Evolutionary conservation across 2,329 filamentous ascomycete genomes (phyloP), one percentile per base, ranked within the genome.

Genomic region (Nigrospora oryzae): DNA sequence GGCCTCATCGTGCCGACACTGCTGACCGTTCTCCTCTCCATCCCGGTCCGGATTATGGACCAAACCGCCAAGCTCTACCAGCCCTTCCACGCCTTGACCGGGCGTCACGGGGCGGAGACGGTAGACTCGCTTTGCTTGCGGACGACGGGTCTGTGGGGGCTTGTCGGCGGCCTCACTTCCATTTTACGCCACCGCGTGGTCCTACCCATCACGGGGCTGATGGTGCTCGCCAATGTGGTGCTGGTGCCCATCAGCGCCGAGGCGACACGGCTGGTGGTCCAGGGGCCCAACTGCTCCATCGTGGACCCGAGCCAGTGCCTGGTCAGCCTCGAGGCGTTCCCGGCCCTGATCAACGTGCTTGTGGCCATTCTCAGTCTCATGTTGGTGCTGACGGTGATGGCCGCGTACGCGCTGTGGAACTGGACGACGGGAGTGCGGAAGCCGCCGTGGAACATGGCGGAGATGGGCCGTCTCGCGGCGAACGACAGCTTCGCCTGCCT

Each of bases 31-130:
- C 17, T 58, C 2, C 50, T 66, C 28, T 61, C 54, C 11, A 59
- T 67, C n/a, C 62, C 63, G 0, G 59, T 66, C 40, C 59, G 62
- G 11, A 58, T 68, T 34, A 47, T 68, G 10, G 60, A 65, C 43
- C 60, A 58, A 40, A 62, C 55, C 11, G 61, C 64, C 11, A 60
- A 61, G 43, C 59, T 66, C 37, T 64, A 67, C 42, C 58, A 61
- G 17, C 70, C 69, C 1, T 72, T 72, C 51, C 64, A 67, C 42
- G 62, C 65, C 1, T 54, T 77, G 2, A 56, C 64, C 6, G 56
- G 53, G 10, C 49, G 56, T 0, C 52, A 56, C 1, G 71, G 70
- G 5, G 66, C 65, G 0, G 42, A 53, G 0, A 71, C 70, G 0
- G 50, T 53, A 0, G 62, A 72, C 31, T 71, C 70, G 0, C 52